These are phyloP conservation scores for Giardia muris DNA, from an alignment of 208 protist genomes.

Conservation along the genomic window DNA sequence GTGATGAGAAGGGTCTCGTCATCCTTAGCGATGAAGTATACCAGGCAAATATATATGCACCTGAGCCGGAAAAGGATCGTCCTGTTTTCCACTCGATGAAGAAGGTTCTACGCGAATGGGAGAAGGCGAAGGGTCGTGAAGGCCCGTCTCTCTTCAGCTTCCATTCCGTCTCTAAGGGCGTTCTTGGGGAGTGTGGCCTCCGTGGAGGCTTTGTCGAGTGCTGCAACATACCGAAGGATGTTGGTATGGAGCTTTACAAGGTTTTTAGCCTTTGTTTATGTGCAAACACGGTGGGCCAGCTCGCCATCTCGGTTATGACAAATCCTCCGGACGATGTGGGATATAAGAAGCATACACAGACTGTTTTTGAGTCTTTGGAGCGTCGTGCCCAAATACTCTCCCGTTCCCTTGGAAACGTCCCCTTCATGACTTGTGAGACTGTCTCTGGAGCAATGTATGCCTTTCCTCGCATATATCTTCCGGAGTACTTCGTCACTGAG, in stretches of 20 bases:
- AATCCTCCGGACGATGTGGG: conserved; percentile 64
- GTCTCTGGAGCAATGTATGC: conserved; percentile 84
- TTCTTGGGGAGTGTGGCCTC: conserved; percentile 69
- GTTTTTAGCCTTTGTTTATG: conserved; percentile 76
- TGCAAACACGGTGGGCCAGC: conserved; percentile 57
- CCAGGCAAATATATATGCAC: conserved; percentile 83
- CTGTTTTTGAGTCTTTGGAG: conserved; percentile 18
- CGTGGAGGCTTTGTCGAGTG: conserved; percentile 88
- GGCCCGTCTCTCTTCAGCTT: conserved; percentile 73
- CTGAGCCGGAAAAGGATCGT: conserved; percentile 32
- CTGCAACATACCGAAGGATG: conserved; percentile 48
- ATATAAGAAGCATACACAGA: conserved; percentile 48
- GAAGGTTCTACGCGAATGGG: conserved; percentile 52
- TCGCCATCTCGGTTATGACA: conserved; percentile 70
- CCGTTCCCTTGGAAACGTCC: conserved; percentile 16
- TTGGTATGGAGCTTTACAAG: conserved; percentile 71
- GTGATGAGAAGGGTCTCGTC: conserved; percentile 56
- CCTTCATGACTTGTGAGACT: conserved; percentile 32
- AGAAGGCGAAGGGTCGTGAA: conserved; percentile 31
- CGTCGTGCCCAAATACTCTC: conserved; percentile 46
- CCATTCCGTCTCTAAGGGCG: conserved; percentile 91
- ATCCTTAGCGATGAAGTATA: conserved; percentile 95
- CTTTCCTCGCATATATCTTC: conserved; percentile 75
- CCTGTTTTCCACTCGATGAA: conserved; percentile 68
- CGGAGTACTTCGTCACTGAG: conserved; percentile 54